Evolutionary conservation across 2,329 filamentous ascomycete genomes (phyloP).

Genomic region (Penicillium sp.): DNA sequence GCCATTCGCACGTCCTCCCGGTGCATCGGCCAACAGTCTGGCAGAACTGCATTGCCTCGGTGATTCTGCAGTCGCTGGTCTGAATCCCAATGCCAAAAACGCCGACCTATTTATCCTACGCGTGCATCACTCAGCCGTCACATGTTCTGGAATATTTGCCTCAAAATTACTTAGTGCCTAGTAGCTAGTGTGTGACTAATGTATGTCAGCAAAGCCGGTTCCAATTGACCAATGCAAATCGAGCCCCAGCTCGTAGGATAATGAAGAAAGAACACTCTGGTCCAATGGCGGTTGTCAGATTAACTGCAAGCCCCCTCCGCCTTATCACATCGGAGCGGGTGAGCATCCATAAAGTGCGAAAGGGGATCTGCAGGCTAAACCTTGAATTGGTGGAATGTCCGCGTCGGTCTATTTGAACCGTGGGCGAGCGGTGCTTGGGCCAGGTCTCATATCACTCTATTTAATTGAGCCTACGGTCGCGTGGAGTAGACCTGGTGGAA

Average conservation of each 20-base stretch:
- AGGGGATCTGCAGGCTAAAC: constrained; percentile 16
- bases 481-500: not conserved
- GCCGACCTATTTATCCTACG: constrained; percentile 7
- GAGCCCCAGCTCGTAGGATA: not conserved
- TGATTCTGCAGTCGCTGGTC: constrained; percentile 27
- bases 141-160: constrained; percentile 13
- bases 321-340: constrained; percentile 19
- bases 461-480: constrained; percentile 3
- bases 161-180: not conserved
- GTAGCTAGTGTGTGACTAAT: constrained; percentile 3
- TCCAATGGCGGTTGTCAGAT: constrained; percentile 14
- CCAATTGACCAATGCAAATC: not conserved
- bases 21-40: constrained; percentile 10
- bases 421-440: constrained; percentile 15
- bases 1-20: constrained; percentile 9
- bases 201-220: constrained; percentile 1
- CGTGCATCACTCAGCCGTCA: constrained; percentile 15
- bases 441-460: constrained; percentile 9
- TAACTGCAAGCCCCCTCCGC: constrained; percentile 25
- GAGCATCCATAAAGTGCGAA: constrained; percentile 1
- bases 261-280: not conserved
- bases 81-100: constrained; percentile 15
- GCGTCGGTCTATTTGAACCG: constrained; percentile 9
- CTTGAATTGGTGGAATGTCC: constrained; percentile 18
- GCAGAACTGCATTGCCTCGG: constrained; percentile 5